A percentile compares a stretch with the other conserved stretches of the same genome.
phyloP scores from a whole-genome alignment of 495 filamentous ascomycete genomes.

The Lasiosphaeria hispida region DNA sequence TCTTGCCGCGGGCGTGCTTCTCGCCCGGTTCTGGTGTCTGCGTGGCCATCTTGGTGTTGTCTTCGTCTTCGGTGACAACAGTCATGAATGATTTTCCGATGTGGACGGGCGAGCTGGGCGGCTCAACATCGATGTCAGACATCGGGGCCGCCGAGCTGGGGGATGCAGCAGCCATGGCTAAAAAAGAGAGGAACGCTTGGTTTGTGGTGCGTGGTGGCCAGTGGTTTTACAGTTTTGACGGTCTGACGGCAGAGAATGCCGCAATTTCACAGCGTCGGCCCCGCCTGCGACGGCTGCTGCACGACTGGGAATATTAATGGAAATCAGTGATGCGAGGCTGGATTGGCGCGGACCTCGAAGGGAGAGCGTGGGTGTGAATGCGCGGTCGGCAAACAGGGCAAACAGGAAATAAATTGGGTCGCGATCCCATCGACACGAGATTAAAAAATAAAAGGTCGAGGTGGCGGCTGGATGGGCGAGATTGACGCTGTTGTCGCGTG shows the following conservation, averaged over 20 bases:
- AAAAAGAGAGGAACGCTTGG: not conserved
- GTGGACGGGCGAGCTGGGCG: conserved; percentile 31
- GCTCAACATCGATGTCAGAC: conserved; percentile 28
- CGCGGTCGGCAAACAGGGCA: not conserved
- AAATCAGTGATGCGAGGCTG: conserved; percentile 1
- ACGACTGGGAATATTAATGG: not conserved
- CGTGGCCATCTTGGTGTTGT: conserved; percentile 31
- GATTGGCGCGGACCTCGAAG: not conserved
- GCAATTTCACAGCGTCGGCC: conserved; percentile 7
- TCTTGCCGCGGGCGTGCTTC: conserved; percentile 31
- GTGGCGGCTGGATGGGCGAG: too few species aligned
- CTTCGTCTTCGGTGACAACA: conserved; percentile 33
- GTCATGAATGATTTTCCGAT: conserved; percentile 37
- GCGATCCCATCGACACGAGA: not conserved
- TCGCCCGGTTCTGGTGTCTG: conserved; percentile 34
- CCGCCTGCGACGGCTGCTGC: conserved; percentile 12
- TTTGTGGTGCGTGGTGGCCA: not conserved
- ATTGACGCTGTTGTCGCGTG: not conserved
- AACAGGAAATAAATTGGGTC: not conserved
- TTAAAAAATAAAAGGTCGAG: not conserved
- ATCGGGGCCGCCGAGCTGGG: conserved; percentile 28
- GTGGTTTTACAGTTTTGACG: conserved; percentile 7
- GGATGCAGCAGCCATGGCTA: conserved; percentile 33
- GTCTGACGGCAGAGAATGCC: conserved; percentile 1
- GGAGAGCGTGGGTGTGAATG: not conserved